These are phyloP conservation scores for Zasmidium cellare DNA, from an alignment of 2,329 filamentous ascomycete species.

Conservation along the genomic window DNA sequence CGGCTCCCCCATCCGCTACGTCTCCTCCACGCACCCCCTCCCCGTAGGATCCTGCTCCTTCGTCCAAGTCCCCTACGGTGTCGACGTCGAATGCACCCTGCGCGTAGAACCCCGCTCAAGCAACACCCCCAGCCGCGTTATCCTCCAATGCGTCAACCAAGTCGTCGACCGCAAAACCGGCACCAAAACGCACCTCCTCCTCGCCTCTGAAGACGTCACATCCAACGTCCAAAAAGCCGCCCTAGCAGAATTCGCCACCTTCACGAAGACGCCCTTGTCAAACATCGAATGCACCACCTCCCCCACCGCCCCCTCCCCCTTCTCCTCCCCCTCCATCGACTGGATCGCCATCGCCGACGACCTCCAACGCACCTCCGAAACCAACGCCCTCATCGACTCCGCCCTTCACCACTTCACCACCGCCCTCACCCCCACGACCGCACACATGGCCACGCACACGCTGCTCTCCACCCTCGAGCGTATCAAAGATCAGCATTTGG, in stretches of 20 bases:
- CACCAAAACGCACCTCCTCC: slow-evolving; percentile 24
- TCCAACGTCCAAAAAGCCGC: slow-evolving; percentile 25
- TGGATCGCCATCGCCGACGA: slow-evolving; percentile 30
- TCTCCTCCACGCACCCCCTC: slow-evolving; percentile 21
- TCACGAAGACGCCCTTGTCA: slow-evolving; percentile 10
- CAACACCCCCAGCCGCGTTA: slow-evolving; percentile 17
- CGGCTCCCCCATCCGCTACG: slow-evolving; percentile 30
- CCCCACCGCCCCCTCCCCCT: slow-evolving; percentile 2
- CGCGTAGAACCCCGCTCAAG: slow-evolving; percentile 24
- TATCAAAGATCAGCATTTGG: slow-evolving; percentile 25
- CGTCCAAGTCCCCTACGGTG: slow-evolving; percentile 30
- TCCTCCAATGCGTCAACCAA: slow-evolving; percentile 30
- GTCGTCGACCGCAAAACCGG: slow-evolving; percentile 30
- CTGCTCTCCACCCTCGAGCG: slow-evolving; percentile 27
- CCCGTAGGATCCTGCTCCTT: slow-evolving; percentile 31
- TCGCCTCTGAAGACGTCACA: slow-evolving; percentile 32
- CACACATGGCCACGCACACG: slow-evolving; percentile 23
- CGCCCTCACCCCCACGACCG: slow-evolving; percentile 17
- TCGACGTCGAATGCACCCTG: slow-evolving; percentile 27
- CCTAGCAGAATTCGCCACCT: slow-evolving; percentile 27
- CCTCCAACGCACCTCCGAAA: slow-evolving; percentile 18
- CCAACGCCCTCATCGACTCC: slow-evolving; percentile 17
- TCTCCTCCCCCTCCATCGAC: slow-evolving; percentile 22
- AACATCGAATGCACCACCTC: slow-evolving; percentile 24
- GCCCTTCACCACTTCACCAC: slow-evolving; percentile 12